Base-by-base conservation (phyloP, 345 rosid genomes). In the Isatis tinctoria region DNA sequence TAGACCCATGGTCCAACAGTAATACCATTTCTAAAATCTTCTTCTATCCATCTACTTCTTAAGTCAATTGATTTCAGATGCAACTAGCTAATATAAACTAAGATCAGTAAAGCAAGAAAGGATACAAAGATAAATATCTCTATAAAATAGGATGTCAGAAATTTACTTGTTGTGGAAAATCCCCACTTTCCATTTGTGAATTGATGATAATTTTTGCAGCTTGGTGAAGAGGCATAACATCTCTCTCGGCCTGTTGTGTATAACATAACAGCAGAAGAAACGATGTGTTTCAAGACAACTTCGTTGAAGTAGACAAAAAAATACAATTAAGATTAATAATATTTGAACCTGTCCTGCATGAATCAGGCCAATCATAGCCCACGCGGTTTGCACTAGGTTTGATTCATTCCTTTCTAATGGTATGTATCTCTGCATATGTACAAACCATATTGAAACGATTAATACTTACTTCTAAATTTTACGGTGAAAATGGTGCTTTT, bases 341-440 rank as follows among this genome's bases (percentile, higher is more conserved):
- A n/a, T 45, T 40, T 45, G 12, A 7, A 85, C 91, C 89, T 88
- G 91, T 26, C 89, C 91, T 0, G 85, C 56, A 17, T 62, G 72
- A 67, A 75, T 60, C 1, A 75, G 24, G 40, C 63, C 79, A 47
- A 90, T 67, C 80, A 83, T 56, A 22, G 86, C 92, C 87, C 82
- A 78, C 0, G 86, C 69, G 0, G 92, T 87, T 0, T 88, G 89
- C 3, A 83, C 90, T 62, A 85, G 41, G 61, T 84, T 86, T 5
- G 97, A 83, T 72, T 82, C 44, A 0, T 72, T 65, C 26, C 79
- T 84, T n/a, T 79, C 87, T 82, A 4, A 75, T 3, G 60, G 49
- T 57, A 74, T 74, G 67, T 66, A 74, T 58, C 39, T 74, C 78
- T 74, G 8, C 51, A 56, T 9, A 6, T 3, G 17, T n/a, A n/a